Evolutionary conservation across 345 rosid genomes (phyloP), one percentile per base, ranked within the genome.

Genomic region (Mallotus nudiflorus): DNA sequence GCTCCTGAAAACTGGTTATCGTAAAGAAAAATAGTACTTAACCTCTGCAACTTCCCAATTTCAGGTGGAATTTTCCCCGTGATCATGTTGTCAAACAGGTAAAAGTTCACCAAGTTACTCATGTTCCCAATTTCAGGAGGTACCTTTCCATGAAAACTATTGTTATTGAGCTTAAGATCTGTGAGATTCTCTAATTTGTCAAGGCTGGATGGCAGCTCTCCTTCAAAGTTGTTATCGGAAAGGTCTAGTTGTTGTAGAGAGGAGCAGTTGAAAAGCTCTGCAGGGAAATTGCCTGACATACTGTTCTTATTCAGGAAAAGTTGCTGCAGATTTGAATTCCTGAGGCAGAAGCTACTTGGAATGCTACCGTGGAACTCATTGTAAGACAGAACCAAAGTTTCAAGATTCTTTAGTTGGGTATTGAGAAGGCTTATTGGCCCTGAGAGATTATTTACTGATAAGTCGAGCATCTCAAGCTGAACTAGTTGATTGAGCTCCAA

Each of bases 1-100:
- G 14, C 80, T 75, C 96, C 98, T 1, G 89, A 84, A 82, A 91
- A 84, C 75, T 79, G 92, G 70, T 91, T 94, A 52, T 86, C 88
- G 31, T 84, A 94, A 5, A 94, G 93, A 73, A 76, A 88, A 29
- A 94, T 31, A 40, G 46, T 25, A 70, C 79, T 79, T 74, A 94
- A 66, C 61, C 65, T 85, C 65, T 78, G 82, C 11, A 89, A 71
- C 48, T 69, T 88, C 20, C 97, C 96, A 16, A 91, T 81, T 77
- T 88, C 91, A 33, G 54, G 67, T 0, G 97, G 98, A 73, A 91
- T 56, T 67, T 71, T 77, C 10, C 96, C 97, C 14, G 74, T 83
- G 80, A 94, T 68, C 83, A 67, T 64, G 85, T 94, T 94, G 61
- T 75, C 89, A 67, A 79, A 85, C 63, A 94, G 87, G 65, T 67